Evolutionary conservation across 345 rosid genomes (phyloP).

Genomic region (Aegle marmelos): DNA sequence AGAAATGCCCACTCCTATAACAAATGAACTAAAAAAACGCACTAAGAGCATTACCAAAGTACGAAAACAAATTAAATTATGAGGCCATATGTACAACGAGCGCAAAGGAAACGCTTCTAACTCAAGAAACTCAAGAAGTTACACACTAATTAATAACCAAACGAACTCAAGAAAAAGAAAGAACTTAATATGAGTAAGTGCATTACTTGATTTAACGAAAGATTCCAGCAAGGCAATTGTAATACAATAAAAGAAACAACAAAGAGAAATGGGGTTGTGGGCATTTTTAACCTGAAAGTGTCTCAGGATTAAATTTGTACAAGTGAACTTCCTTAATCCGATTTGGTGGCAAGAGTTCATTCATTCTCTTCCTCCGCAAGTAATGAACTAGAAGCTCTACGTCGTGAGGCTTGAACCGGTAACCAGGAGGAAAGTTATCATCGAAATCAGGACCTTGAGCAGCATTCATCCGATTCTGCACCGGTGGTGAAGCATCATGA

Average conservation of each 20-base stretch:
- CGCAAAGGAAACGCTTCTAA: not conserved
- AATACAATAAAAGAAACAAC: not conserved
- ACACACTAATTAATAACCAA: not conserved
- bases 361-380: slow-evolving; percentile 6
- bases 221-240: not conserved
- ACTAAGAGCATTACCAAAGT: too few species aligned
- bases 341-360: slow-evolving; percentile 20
- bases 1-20: too few species aligned
- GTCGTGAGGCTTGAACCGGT: slow-evolving; percentile 20
- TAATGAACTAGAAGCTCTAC: slow-evolving; percentile 17
- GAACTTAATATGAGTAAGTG: too few species aligned
- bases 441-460: not conserved
- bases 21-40: too few species aligned
- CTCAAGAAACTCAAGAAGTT: not conserved
- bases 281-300: slow-evolving; percentile 8
- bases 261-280: not conserved
- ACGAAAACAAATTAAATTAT: too few species aligned
- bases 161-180: not conserved
- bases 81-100: too few species aligned
- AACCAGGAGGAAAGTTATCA: slow-evolving; percentile 16
- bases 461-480: not conserved
- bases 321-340: slow-evolving; percentile 19
- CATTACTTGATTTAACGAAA: not conserved
- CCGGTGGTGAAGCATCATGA: not conserved
- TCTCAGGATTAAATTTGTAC: slow-evolving; percentile 15